Conservation (phyloP, 2,329 filamentous ascomycete species). For the Diplocarpon mali region DNA sequence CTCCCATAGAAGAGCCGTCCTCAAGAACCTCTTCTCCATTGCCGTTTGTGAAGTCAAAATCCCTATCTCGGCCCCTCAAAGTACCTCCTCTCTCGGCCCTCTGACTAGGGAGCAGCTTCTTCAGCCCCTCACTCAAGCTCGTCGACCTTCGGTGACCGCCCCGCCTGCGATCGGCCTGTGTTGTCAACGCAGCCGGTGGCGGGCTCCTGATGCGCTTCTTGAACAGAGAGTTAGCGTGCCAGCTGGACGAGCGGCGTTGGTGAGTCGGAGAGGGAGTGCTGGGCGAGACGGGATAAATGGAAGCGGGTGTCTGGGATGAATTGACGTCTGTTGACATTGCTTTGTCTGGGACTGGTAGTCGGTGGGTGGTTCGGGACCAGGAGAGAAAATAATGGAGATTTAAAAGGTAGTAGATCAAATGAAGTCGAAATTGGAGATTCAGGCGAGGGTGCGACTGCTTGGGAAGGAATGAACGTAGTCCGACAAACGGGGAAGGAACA, state of each 20-base stretch:
- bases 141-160: not conserved
- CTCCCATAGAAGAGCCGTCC: not conserved
- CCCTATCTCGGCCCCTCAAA: not conserved
- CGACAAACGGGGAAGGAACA: not conserved
- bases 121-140: not conserved
- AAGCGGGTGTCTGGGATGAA: slow-evolving; percentile 1
- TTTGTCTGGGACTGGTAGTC: no score
- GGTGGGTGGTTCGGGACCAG: not conserved
- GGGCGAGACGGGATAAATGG: not conserved
- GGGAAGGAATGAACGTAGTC: not conserved
- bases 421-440: not conserved
- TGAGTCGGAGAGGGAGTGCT: not conserved
- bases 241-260: slow-evolving; percentile 1
- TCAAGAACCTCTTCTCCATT: not conserved
- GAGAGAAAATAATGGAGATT: not conserved
- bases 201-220: slow-evolving; percentile 1
- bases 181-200: slow-evolving; percentile 1
- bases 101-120: slow-evolving; percentile 2
- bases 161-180: not conserved
- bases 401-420: not conserved
- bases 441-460: not conserved
- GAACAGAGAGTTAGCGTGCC: slow-evolving; percentile 2
- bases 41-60: not conserved
- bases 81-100: slow-evolving; percentile 2
- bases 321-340: slow-evolving; percentile 6